Percentiles rank a stretch among this genome's conserved stretches.
Evolutionary conservation across 2,329 filamentous ascomycete species (phyloP).

Genomic region (Gyromitra esculenta): DNA sequence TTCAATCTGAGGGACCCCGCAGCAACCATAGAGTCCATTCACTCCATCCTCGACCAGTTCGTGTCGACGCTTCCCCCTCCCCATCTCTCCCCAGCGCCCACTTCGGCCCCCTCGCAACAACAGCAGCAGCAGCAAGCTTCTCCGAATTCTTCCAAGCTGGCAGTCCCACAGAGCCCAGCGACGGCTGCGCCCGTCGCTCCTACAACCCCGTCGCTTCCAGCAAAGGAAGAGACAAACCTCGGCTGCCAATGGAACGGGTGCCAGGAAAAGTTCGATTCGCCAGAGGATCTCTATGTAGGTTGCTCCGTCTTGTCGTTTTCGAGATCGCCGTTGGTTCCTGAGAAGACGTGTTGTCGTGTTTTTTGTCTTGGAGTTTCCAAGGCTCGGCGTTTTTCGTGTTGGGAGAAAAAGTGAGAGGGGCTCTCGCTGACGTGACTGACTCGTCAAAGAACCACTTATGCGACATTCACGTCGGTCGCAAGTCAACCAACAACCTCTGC

Average conservation of each 20-base stretch:
- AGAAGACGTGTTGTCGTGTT: conserved; percentile 47
- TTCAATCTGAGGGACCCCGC: conserved; percentile 50
- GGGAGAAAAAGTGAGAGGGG: conserved; percentile 34
- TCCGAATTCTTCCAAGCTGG: conserved; percentile 55
- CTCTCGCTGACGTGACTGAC: conserved; percentile 48
- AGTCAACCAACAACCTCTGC: conserved; percentile 98
- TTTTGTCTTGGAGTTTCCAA: conserved; percentile 47
- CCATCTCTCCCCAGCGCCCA: conserved; percentile 42
- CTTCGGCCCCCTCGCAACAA: conserved; percentile 47
- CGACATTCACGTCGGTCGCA: conserved; percentile 96
- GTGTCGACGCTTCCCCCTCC: conserved; percentile 42
- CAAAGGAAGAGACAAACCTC: conserved; percentile 65
- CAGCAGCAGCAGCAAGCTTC: conserved; percentile 48
- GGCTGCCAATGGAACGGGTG: conserved; percentile 71
- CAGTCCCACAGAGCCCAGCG: conserved; percentile 51
- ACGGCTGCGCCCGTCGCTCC: conserved; percentile 48
- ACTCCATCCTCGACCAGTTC: conserved; percentile 52
- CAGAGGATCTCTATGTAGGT: conserved; percentile 71
- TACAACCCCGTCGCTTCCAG: conserved; percentile 48
- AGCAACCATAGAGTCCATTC: conserved; percentile 54
- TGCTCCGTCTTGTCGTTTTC: conserved; percentile 39
- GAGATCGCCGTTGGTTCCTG: conserved; percentile 37
- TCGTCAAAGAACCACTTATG: conserved; percentile 87
- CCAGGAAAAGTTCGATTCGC: conserved; percentile 68
- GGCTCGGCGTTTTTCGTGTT: conserved; percentile 51